Percentiles rank a stretch among this genome's conserved stretches.
These are phyloP conservation scores for Sphaceloma murrayae DNA, from an alignment of 2,329 filamentous ascomycete species.

Conservation along the genomic window DNA sequence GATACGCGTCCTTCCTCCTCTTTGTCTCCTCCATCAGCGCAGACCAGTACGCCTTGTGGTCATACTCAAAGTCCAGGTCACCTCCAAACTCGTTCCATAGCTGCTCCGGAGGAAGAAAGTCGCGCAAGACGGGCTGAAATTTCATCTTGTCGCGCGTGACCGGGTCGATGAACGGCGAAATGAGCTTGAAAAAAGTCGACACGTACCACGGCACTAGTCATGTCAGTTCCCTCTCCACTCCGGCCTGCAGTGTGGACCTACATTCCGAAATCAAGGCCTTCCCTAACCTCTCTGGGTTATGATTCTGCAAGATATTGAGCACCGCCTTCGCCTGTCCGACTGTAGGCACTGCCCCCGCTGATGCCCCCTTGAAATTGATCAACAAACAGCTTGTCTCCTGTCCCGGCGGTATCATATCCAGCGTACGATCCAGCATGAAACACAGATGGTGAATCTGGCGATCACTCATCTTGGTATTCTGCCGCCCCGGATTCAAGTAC, in stretches of 20 bases:
- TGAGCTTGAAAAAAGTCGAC: conserved; percentile 88
- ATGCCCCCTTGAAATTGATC: conserved; percentile 82
- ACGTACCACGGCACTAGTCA: conserved; percentile 76
- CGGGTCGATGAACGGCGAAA: conserved; percentile 93
- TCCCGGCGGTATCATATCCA: conserved; percentile 77
- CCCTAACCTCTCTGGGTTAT: conserved; percentile 89
- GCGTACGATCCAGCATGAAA: conserved; percentile 85
- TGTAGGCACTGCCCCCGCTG: conserved; percentile 64
- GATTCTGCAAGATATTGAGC: conserved; percentile 83
- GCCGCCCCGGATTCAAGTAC: conserved; percentile 78
- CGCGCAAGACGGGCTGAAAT: conserved; percentile 85
- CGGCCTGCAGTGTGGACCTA: conserved; percentile 35
- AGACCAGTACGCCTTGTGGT: conserved; percentile 83
- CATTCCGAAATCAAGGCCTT: conserved; percentile 82
- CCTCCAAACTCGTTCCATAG: conserved; percentile 73
- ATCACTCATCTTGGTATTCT: conserved; percentile 82
- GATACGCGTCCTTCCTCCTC: conserved; percentile 53
- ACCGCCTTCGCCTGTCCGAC: conserved; percentile 71
- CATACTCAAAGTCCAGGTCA: conserved; percentile 80
- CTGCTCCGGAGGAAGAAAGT: conserved; percentile 72
- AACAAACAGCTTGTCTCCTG: conserved; percentile 80
- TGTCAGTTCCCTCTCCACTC: background rate
- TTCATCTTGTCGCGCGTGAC: conserved; percentile 89
- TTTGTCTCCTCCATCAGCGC: conserved; percentile 63
- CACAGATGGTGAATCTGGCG: conserved; percentile 89